Percentiles rank a stretch among this genome's conserved stretches.
Evolutionary conservation across 1,284 basidiomycete species (phyloP).

Genomic region (Trametes versicolor): DNA sequence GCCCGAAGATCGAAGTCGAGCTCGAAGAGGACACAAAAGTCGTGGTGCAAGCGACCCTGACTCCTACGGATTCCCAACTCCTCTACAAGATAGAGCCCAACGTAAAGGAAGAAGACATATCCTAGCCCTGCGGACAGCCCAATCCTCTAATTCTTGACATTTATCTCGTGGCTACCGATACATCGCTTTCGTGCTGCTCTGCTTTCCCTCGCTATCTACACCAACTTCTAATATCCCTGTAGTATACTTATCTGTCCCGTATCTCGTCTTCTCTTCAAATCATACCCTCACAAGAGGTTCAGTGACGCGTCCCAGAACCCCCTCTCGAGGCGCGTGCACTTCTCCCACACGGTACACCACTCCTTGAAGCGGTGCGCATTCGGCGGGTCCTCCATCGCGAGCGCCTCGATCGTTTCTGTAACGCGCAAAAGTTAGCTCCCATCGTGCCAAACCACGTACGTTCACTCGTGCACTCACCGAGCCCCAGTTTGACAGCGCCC

Average conservation of each 20-base stretch:
- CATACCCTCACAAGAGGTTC: slow-evolving; percentile 46
- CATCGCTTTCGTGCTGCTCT: slow-evolving; percentile 24
- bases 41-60: neutral
- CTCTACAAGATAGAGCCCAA: slow-evolving; percentile 9
- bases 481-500: slow-evolving; percentile 72
- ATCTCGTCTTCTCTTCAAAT: neutral
- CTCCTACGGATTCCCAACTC: neutral
- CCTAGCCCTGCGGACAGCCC: neutral
- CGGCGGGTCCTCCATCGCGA: slow-evolving; percentile 72
- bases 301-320: slow-evolving; percentile 93
- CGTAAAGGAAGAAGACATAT: slow-evolving; percentile 24
- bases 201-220: neutral
- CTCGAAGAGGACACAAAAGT: slow-evolving; percentile 44
- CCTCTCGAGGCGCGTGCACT: slow-evolving; percentile 83
- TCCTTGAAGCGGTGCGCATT: slow-evolving; percentile 68
- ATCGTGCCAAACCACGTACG: slow-evolving; percentile 4
- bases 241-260: neutral
- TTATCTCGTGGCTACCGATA: slow-evolving; percentile 23
- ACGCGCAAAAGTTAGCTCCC: slow-evolving; percentile 2
- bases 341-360: slow-evolving; percentile 81
- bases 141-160: neutral
- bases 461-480: slow-evolving; percentile 59
- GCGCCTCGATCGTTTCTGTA: slow-evolving; percentile 69
- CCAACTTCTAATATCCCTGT: neutral
- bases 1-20: slow-evolving; percentile 51